phyloP scores from a whole-genome alignment of 2,329 filamentous ascomycete genomes.

The Penicillium sp. region DNA sequence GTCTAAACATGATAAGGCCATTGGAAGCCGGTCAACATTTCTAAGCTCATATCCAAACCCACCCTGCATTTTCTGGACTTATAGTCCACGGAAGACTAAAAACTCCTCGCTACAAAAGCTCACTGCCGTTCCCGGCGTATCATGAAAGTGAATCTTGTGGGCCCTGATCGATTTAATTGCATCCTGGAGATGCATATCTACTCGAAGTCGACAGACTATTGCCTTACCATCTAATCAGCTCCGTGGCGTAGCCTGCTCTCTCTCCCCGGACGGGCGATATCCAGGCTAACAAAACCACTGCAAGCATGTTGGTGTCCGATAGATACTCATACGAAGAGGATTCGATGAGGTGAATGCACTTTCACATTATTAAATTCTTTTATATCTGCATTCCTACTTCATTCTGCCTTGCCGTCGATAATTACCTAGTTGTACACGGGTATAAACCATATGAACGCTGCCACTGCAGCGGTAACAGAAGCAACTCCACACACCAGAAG shows the following conservation, averaged over 20 bases:
- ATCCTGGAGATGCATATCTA: background rate
- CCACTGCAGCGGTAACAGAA: conserved; percentile 2
- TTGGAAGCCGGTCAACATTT: background rate
- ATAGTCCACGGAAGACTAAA: background rate
- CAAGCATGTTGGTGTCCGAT: background rate
- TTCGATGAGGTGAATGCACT: background rate
- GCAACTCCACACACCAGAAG: background rate
- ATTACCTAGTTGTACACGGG: conserved; percentile 24
- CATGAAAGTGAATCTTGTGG: background rate
- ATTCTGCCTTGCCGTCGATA: background rate
- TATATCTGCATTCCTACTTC: background rate
- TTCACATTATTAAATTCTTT: background rate
- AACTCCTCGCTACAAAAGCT: background rate
- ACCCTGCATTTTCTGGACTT: background rate
- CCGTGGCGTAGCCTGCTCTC: background rate
- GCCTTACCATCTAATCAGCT: background rate
- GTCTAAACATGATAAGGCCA: conserved; percentile 44
- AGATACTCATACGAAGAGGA: background rate
- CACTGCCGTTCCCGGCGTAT: too few relatives aligned
- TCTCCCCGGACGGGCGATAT: too few relatives aligned
- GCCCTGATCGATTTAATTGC: too few relatives aligned
- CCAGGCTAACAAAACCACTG: background rate
- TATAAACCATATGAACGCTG: conserved; percentile 14
- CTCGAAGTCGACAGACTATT: background rate
- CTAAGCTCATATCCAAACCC: background rate